Evolutionary conservation across 495 filamentous ascomycete species (phyloP), one percentile per base, ranked within the genome.

Genomic region (Podospora bellae-mahoneyi): DNA sequence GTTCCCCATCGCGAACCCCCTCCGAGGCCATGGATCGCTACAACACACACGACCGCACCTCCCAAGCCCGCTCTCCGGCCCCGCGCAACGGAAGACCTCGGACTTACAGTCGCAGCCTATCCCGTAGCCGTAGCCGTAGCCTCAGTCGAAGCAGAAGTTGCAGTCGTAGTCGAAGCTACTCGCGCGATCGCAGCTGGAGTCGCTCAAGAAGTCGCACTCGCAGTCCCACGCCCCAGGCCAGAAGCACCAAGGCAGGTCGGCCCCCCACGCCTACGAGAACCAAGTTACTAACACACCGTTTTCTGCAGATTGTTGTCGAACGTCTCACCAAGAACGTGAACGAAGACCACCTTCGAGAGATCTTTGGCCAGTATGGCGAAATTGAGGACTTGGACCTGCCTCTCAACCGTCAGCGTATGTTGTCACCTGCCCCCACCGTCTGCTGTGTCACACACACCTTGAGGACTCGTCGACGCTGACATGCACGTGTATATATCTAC

Each of bases 241-340:
- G 65, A 56, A 78, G 75, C 48, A 80, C 78, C 20, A 80, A 80
- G 75, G 78, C 73, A 61, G 65, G 74, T n/a, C 26, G 48, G 16
- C 20, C 15, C 44, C 0, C 23, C 7, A 48, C 61, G 28, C 13
- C 27, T 2, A 20, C 27, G 30, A 32, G 30, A 2, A 23, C 19
- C 16, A 39, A 59, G 28, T 62, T 48, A 19, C 68, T 15, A 3
- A 28, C 60, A 32, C 6, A 18, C 30, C 10, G 5, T 20, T 62
- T 6, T 18, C 26, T 66, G 4, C 72, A 98, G 92, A 93, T 99
- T 68, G 92, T 98, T 18, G 90, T 98, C 39, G 96, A 99, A 80
- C 96, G 95, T 75, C 84, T 99, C 72, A 96, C 94, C 4, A 97
- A 96, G 75, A 99, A 97, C 76, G 89, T 99, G 71, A 94, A 90